A percentile compares a stretch with the other conserved stretches of the same genome.
These are phyloP conservation scores for Apiospora phragmitis DNA, from an alignment of 2,329 filamentous ascomycete genomes.

Conservation along the genomic window DNA sequence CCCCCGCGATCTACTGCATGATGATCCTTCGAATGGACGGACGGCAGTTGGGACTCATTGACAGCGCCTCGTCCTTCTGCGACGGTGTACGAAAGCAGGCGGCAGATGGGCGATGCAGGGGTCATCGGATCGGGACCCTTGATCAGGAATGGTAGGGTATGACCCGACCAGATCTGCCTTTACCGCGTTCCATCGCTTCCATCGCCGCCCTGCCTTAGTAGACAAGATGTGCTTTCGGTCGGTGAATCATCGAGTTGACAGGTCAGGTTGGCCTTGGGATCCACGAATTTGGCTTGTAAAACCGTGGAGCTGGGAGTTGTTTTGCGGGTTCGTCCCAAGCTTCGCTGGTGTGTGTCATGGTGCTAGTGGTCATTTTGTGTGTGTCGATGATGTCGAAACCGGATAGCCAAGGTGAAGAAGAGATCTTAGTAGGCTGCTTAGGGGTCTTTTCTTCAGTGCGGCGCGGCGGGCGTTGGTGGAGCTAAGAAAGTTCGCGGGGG, in stretches of 20 bases:
- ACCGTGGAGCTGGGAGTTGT: not conserved
- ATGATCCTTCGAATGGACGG: not conserved
- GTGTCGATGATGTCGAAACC: not conserved
- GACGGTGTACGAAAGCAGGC: not conserved
- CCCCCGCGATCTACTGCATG: not conserved
- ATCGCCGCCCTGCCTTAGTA: slow-evolving; percentile 2
- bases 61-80: not conserved
- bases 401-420: not conserved
- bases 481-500: not conserved
- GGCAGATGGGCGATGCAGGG: not conserved
- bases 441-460: not conserved
- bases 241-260: not conserved
- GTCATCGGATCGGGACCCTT: not conserved
- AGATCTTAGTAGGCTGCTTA: not conserved
- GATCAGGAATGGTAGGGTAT: not conserved
- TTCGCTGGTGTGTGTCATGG: not conserved
- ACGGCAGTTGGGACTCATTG: not conserved
- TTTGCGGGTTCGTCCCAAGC: not conserved
- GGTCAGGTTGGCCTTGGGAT: not conserved
- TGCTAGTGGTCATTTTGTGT: not conserved
- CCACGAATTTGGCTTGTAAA: not conserved
- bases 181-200: not conserved
- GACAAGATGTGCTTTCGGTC: not conserved
- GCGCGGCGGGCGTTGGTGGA: not conserved
- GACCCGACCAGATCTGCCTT: slow-evolving; percentile 2